Conservation (phyloP, 306 rosid species). For the Pyrus pyrifolia region DNA sequence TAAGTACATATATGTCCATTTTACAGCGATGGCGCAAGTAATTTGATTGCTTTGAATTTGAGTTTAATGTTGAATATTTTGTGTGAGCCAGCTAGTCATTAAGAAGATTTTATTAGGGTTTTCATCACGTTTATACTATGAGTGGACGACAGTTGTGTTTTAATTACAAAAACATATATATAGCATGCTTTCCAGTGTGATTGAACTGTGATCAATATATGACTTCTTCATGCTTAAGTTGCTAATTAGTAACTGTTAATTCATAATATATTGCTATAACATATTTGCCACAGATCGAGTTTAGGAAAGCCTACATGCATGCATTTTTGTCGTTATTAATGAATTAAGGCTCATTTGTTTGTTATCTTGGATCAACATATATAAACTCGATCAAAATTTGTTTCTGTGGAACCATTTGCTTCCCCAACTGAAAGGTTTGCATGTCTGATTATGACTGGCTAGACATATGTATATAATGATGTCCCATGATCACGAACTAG, state of each 20-base stretch:
- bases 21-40: conserved; percentile 27
- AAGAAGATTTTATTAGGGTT: conserved; percentile 32
- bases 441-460: background rate
- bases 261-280: background rate
- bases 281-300: background rate
- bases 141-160: background rate
- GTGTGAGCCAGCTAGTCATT: background rate
- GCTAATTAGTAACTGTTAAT: background rate
- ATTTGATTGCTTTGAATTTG: conserved; percentile 37
- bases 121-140: conserved; percentile 16
- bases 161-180: background rate
- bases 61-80: conserved; percentile 12
- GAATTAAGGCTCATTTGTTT: background rate
- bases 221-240: background rate
- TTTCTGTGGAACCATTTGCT: background rate
- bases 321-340: background rate
- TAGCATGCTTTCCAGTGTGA: background rate
- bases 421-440: background rate
- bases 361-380: background rate
- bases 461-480: background rate
- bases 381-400: background rate
- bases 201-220: background rate
- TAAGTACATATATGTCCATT: conserved; percentile 22
- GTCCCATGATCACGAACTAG: background rate
- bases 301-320: background rate